Evolutionary conservation across 805 yeast species (phyloP).

Genomic region (Candida corydali): DNA sequence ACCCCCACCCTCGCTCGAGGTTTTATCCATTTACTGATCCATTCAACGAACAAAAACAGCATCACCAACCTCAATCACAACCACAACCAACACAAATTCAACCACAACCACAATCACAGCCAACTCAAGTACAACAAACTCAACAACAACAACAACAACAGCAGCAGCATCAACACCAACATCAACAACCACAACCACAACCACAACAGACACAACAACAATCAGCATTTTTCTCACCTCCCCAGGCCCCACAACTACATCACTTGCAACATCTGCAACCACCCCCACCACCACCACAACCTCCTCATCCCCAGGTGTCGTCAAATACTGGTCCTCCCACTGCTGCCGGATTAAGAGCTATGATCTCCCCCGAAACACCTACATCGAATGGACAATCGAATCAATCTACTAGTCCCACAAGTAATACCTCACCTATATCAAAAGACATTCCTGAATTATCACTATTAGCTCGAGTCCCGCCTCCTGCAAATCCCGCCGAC

Average conservation of each 20-base stretch:
- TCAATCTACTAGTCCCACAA: conserved; percentile 7
- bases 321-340: neutral
- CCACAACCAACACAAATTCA: conserved; percentile 1
- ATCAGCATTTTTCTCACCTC: too few relatives aligned
- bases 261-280: conserved; percentile 8
- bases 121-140: conserved; percentile 17
- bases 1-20: neutral
- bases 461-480: conserved; percentile 73
- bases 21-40: neutral
- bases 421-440: conserved; percentile 10
- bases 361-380: conserved; percentile 2
- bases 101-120: neutral
- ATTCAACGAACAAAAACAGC: neutral
- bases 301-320: conserved; percentile 9
- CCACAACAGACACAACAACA: too few relatives aligned
- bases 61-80: conserved; percentile 6
- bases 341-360: conserved; percentile 5
- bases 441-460: conserved; percentile 62
- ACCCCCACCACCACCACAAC: conserved; percentile 10
- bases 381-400: conserved; percentile 6
- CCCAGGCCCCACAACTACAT: too few relatives aligned
- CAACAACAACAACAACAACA: conserved; percentile 10
- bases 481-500: conserved; percentile 97
- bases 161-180: too few relatives aligned
- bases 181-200: too few relatives aligned